Percentiles rank a stretch among this genome's conserved stretches.
Evolutionary conservation across 352 stramenopile genomes (phyloP).

Genomic region (Globisporangium ultimum): DNA sequence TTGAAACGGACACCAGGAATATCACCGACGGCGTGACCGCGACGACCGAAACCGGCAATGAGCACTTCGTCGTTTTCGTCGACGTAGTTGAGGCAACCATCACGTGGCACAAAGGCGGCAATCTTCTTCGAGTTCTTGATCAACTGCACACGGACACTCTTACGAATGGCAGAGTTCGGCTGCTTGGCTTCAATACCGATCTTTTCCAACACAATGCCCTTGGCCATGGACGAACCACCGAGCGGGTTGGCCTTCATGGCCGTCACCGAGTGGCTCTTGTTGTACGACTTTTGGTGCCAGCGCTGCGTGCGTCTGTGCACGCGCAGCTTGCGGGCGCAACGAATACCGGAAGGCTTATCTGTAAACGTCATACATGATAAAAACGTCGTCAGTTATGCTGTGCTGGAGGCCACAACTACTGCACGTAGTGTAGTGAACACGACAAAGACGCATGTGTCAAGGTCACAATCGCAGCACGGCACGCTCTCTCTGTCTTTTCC

Average conservation of each 20-base stretch:
- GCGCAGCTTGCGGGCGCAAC: slow-evolving; percentile 99
- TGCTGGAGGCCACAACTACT: neutral
- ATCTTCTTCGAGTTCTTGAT: slow-evolving; percentile 99
- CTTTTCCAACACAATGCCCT: slow-evolving; percentile 99
- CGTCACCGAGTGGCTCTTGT: slow-evolving; percentile 99
- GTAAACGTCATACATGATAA: slow-evolving; percentile 6
- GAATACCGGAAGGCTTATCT: slow-evolving; percentile 99
- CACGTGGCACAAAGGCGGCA: slow-evolving; percentile 98
- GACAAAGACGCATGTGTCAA: no score
- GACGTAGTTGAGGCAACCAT: slow-evolving; percentile 99
- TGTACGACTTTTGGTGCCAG: slow-evolving; percentile 98
- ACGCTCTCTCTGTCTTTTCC: slow-evolving; percentile 5
- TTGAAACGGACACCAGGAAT: slow-evolving; percentile 99
- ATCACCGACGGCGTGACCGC: slow-evolving; percentile 99
- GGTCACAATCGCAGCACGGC: neutral
- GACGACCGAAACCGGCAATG: slow-evolving; percentile 99
- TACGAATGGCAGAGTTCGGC: slow-evolving; percentile 99
- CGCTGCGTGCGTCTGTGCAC: slow-evolving; percentile 97
- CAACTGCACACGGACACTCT: slow-evolving; percentile 99
- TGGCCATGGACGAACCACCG: slow-evolving; percentile 99
- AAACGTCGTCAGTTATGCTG: neutral
- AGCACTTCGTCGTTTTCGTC: slow-evolving; percentile 99
- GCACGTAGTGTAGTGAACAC: neutral
- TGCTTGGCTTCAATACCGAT: slow-evolving; percentile 99
- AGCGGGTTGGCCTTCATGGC: slow-evolving; percentile 99